Conservation (phyloP, 306 rosid genomes). For the Prunus salicina region DNA sequence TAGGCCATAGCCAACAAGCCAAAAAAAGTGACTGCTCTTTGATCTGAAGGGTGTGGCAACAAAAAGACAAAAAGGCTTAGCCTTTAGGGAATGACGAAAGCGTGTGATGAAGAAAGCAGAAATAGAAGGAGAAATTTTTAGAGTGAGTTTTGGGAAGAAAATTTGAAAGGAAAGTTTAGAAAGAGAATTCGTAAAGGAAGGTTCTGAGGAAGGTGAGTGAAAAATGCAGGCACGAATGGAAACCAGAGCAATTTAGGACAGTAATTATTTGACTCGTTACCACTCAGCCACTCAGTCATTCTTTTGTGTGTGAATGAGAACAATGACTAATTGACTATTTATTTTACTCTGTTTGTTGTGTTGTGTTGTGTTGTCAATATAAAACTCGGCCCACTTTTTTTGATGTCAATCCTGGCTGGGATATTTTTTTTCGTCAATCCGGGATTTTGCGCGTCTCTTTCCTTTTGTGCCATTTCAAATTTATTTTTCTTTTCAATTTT, state of each 20-base stretch:
- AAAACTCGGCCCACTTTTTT: background rate
- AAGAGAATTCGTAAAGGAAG: conserved; percentile 14
- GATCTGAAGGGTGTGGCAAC: background rate
- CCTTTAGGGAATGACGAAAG: background rate
- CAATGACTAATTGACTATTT: too few relatives aligned
- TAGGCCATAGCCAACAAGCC: background rate
- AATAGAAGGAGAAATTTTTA: background rate
- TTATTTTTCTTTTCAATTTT: too few relatives aligned
- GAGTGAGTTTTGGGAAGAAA: background rate
- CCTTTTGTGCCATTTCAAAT: background rate
- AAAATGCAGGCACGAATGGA: conserved; percentile 9
- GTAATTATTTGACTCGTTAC: background rate
- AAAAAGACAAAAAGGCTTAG: background rate
- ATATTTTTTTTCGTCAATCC: background rate
- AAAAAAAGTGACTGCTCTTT: background rate
- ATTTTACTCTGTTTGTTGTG: background rate
- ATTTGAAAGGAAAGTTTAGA: background rate
- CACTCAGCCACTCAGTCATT: background rate
- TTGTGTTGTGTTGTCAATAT: background rate
- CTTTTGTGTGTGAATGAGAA: background rate
- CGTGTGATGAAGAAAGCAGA: background rate
- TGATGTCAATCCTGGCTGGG: background rate
- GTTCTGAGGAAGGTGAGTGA: conserved; percentile 13
- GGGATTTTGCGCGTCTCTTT: background rate
- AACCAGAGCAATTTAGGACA: background rate